Percentiles rank a stretch among this genome's conserved stretches.
Evolutionary conservation across 305 asterid genomes (phyloP).

Genomic region (Andrographis paniculata): DNA sequence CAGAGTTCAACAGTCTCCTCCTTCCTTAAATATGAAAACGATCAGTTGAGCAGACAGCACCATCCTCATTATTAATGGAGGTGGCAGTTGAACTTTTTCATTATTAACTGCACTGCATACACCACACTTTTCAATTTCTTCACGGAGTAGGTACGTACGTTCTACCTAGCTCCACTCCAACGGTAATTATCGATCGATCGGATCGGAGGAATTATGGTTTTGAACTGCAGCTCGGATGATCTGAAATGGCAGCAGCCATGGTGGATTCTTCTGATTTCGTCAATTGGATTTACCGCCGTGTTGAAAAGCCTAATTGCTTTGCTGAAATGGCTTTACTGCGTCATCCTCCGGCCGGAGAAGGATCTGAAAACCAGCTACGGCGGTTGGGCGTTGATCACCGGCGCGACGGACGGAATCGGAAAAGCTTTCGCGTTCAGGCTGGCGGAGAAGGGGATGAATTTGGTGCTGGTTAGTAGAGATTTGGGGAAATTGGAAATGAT

Average conservation of each 20-base stretch:
- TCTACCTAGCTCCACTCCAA: too few relatives aligned
- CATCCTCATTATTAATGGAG: too few relatives aligned
- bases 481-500: slow-evolving; percentile 32
- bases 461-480: slow-evolving; percentile 52
- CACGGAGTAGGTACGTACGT: too few relatives aligned
- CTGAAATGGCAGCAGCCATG: slow-evolving; percentile 29
- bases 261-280: slow-evolving; percentile 36
- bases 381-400: slow-evolving; percentile 77
- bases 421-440: slow-evolving; percentile 60
- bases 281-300: slow-evolving; percentile 39
- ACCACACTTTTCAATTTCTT: too few relatives aligned
- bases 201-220: too few relatives aligned
- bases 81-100: too few relatives aligned
- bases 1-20: too few relatives aligned
- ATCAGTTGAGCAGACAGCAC: too few relatives aligned
- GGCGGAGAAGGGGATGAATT: slow-evolving; percentile 49
- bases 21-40: too few relatives aligned
- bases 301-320: slow-evolving; percentile 22
- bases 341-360: slow-evolving; percentile 40
- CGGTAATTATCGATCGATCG: too few relatives aligned
- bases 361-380: slow-evolving; percentile 50
- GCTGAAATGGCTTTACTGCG: slow-evolving; percentile 37
- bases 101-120: too few relatives aligned
- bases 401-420: slow-evolving; percentile 86
- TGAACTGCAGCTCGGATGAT: slow-evolving; percentile 21